Base-by-base conservation (phyloP, 257 asterid species). In the Plantago ovata region DNA sequence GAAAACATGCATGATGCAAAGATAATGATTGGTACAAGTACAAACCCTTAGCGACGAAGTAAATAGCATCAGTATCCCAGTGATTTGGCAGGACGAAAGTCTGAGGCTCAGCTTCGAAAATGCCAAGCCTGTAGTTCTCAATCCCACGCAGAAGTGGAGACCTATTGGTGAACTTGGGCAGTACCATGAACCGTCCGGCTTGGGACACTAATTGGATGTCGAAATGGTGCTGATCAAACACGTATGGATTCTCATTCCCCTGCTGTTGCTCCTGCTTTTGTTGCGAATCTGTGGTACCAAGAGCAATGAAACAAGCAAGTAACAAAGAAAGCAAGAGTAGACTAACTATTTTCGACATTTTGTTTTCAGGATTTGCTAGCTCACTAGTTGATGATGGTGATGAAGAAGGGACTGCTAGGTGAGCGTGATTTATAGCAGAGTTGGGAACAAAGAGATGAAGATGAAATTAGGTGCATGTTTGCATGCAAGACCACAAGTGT, bases 101-200 rank as follows among this genome's bases (percentile, higher is more conserved):
- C 28, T 77, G 75, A 16, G 95, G 97, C 16, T 84, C 74, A 1
- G 89, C 87, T 53, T 86, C 97, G 3, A 81, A 54, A 13, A 80
- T 47, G 0, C 56, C 43, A 23, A 89, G 20, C 5, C 97, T 79
- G 58, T 64, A 80, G 54, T 89, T 86, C 45, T 81, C 83, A 43
- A 89, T 80, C 0, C 95, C 94, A 3, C 66, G 48, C 39, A 71
- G 80, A 2, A 89, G 83, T 32, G 68, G 44, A 0, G 94, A 86
- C 56, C 84, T 55, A 18, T 89, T 70, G 0, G 81, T 70, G 67
- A 89, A 84, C 36, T 68, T 74, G 38, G 74, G 85, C 33, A 89
- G 90, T 53, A 75, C 36, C 10, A 93, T 77, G 6, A 80, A 1
- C 4, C 78, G 73, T 1, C 95, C 97, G 41, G 80, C 77, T 46